Evolutionary conservation across 139 green algal species (phyloP).

Genomic region (Mesostigma viride): DNA sequence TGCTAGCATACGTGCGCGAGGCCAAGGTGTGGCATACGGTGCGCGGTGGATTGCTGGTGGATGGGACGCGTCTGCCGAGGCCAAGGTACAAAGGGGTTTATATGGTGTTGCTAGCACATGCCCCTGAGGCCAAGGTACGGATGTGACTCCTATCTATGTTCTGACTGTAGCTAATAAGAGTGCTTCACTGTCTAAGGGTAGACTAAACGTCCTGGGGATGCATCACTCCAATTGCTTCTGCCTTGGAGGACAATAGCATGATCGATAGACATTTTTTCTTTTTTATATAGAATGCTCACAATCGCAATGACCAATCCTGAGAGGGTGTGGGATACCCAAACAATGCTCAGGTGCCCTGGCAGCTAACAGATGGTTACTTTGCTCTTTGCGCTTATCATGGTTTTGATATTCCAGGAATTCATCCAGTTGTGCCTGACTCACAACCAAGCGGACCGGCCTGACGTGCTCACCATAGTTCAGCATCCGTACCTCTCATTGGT

Average conservation of each 20-base stretch:
- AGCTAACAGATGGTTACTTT: slow-evolving; percentile 4
- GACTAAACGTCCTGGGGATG: too few species aligned
- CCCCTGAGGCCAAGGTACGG: not conserved
- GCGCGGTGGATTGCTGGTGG: not conserved
- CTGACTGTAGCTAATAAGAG: too few species aligned
- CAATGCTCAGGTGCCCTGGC: not conserved
- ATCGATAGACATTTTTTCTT: too few species aligned
- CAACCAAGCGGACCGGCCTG: slow-evolving; percentile 26
- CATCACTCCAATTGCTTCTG: too few species aligned
- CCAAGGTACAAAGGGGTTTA: not conserved
- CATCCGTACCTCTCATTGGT: too few species aligned
- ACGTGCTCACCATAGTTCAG: too few species aligned
- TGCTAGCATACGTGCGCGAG: too few species aligned
- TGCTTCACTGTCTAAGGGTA: too few species aligned
- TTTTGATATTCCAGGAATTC: slow-evolving; percentile 30
- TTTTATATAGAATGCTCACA: too few species aligned
- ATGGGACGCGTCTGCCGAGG: not conserved
- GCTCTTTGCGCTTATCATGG: not conserved
- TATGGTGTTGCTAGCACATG: not conserved
- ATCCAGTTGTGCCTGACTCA: slow-evolving; percentile 30
- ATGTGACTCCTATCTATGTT: slow-evolving; percentile 9
- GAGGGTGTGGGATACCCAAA: too few species aligned
- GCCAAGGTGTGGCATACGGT: not conserved
- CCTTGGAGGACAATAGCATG: too few species aligned
- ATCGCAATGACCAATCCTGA: too few species aligned